Conservation (phyloP, 495 filamentous ascomycete species). For the Pyrenula massariospora region DNA sequence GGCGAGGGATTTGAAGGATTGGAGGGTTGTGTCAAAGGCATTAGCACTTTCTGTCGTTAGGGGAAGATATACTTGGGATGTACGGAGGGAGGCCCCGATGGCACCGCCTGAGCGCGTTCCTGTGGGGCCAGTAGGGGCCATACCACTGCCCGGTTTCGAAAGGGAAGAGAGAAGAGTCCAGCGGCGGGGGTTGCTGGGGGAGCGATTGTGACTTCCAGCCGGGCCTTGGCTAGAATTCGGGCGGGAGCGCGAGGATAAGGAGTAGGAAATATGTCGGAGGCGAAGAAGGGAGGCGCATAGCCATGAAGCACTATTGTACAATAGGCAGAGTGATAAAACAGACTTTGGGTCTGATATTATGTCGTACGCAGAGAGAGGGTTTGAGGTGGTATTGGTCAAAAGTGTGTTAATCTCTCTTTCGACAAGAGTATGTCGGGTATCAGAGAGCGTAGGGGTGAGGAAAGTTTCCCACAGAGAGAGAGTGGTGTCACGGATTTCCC, state of each 20-base stretch:
- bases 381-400: conserved; percentile 49
- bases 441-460: conserved; percentile 13
- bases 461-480: conserved; percentile 44
- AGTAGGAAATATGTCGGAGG: neutral
- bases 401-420: conserved; percentile 59
- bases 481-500: conserved; percentile 54
- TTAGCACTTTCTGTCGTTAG: conserved; percentile 73
- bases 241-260: neutral
- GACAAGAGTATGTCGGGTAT: conserved; percentile 24
- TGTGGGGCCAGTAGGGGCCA: conserved; percentile 37
- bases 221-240: neutral
- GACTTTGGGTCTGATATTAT: conserved; percentile 84
- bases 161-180: conserved; percentile 64
- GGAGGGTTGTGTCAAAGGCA: conserved; percentile 77
- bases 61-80: conserved; percentile 48
- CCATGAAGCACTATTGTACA: conserved; percentile 82
- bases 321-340: conserved; percentile 68
- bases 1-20: conserved; percentile 67
- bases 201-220: conserved; percentile 6
- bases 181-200: conserved; percentile 43
- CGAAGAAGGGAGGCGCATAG: neutral
- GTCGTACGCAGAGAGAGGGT: conserved; percentile 57
- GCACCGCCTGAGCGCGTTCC: neutral
- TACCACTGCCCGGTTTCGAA: conserved; percentile 7
- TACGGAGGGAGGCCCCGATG: neutral